Base-by-base conservation (phyloP, 768 basidiomycete genomes). In the Kwoniella sp. region DNA sequence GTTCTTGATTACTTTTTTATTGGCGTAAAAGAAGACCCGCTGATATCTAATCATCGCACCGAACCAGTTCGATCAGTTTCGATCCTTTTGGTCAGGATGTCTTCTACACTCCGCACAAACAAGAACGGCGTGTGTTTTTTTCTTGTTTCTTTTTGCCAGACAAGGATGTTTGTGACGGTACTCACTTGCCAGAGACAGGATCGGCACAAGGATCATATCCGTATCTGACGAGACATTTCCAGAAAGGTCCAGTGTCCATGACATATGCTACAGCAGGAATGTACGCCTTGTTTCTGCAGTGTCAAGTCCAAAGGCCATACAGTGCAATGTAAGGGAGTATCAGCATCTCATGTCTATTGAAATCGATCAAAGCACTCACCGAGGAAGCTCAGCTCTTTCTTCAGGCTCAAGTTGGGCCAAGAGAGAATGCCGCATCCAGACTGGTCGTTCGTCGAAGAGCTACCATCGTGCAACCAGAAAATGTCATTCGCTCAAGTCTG, bases 221-320 rank as follows among this genome's bases (percentile, higher is more conserved):
- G 61, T 92, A 88, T 49, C 87, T 86, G 36, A 97, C 84, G 54
- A 93, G 84, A 15, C 90, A 90, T 70, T 97, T 94, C 44, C 92
- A 85, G 88, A 90, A 98, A 2, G 94, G 93, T 0, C 96, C 96
- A 68, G 96, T 94, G 69, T 88, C 86, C 74, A 97, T 94, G 9
- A 90, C 88, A 73, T 94, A 99, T 58, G 88, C 88, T 2, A 89
- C 86, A 5, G 90, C 80, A 2, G 93, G 89, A 19, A 95, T 84
- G 17, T 92, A 83, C 6, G 87, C 80, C 76, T 94, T 95, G 13
- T 90, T 89, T 64, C 92, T 95, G 64, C 17, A 17, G 24, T 17
- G 22, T 33, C 30, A 47, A 29, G 7, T 13, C 29, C 21, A 26
- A 29, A 26, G 33, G 10, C n/a, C n/a, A n/a, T n/a, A n/a, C n/a